Percentiles rank a stretch among this genome's conserved stretches.
Evolutionary conservation across 495 filamentous ascomycete genomes (phyloP).

Genomic region (Hypoxylon subgilvum): DNA sequence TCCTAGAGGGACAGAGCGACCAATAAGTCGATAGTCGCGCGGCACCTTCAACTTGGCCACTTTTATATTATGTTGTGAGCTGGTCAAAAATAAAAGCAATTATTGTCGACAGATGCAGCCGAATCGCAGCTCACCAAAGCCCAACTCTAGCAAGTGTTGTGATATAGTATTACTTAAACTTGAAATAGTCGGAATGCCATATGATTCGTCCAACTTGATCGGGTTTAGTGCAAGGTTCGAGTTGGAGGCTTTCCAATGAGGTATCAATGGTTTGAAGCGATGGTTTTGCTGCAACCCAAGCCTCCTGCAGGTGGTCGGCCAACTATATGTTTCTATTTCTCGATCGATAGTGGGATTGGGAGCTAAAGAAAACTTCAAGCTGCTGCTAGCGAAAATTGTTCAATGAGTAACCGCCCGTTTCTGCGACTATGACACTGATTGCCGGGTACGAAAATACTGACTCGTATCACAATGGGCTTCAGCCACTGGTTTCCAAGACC

Average conservation of each 20-base stretch:
- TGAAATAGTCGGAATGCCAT: not conserved
- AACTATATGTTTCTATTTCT: constrained; percentile 10
- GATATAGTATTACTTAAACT: not conserved
- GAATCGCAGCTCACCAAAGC: constrained; percentile 1
- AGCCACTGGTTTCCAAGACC: not conserved
- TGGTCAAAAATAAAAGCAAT: not conserved
- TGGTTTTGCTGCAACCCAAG: constrained; percentile 24
- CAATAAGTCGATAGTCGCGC: constrained; percentile 34
- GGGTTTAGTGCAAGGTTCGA: too few relatives aligned
- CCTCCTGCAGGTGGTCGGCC: constrained; percentile 5
- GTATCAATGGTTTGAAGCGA: too few relatives aligned
- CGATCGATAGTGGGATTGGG: constrained; percentile 5
- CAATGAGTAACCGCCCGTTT: constrained; percentile 15
- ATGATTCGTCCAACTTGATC: constrained; percentile 15
- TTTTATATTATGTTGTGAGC: too few relatives aligned
- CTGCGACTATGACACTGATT: not conserved
- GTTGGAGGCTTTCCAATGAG: too few relatives aligned
- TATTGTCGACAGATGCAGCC: not conserved
- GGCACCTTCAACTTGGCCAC: constrained; percentile 7
- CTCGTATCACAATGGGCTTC: constrained; percentile 23
- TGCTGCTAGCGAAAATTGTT: constrained; percentile 9
- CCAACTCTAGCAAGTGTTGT: constrained; percentile 13
- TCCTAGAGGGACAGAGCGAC: too few relatives aligned
- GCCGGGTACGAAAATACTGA: constrained; percentile 9
- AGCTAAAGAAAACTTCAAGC: constrained; percentile 1